These are phyloP conservation scores for Cercospora sp. DNA, from an alignment of 2,329 filamentous ascomycete genomes.

Conservation along the genomic window DNA sequence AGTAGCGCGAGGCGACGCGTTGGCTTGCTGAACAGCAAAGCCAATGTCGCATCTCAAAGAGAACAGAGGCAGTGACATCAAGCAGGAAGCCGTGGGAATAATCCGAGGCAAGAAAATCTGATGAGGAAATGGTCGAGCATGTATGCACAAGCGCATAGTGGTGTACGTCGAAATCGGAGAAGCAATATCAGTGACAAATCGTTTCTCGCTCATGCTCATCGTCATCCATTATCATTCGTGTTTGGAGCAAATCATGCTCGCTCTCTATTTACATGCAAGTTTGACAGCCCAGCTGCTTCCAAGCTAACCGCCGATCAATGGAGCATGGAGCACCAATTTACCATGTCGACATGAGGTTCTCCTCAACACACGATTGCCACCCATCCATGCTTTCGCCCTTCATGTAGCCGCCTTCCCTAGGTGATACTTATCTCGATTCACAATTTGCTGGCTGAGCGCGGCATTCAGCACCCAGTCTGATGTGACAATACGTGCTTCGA, in stretches of 20 bases:
- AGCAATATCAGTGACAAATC: not conserved
- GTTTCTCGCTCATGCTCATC: not conserved
- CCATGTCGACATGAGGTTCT: not conserved
- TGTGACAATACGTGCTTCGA: slow-evolving; percentile 76
- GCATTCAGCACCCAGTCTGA: slow-evolving; percentile 89
- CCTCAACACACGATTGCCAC: not conserved
- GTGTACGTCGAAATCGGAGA: too few relatives aligned
- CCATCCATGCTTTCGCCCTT: slow-evolving; percentile 1
- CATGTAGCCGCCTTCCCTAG: slow-evolving; percentile 27
- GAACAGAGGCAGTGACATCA: too few relatives aligned
- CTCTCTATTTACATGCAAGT: not conserved
- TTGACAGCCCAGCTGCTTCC: not conserved
- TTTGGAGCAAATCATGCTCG: not conserved
- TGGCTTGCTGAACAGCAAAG: too few relatives aligned
- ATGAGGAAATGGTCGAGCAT: too few relatives aligned
- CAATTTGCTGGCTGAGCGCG: slow-evolving; percentile 80
- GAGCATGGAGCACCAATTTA: not conserved
- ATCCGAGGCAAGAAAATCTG: too few relatives aligned
- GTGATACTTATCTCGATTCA: slow-evolving; percentile 37
- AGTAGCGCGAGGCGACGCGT: too few relatives aligned
- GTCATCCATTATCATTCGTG: not conserved
- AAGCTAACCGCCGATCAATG: not conserved
- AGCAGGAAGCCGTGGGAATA: too few relatives aligned
- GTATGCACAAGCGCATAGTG: too few relatives aligned
- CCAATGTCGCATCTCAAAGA: too few relatives aligned